Evolutionary conservation across 768 basidiomycete species (phyloP), one percentile per base, ranked within the genome.

Genomic region (Wakefieldia striispora): DNA sequence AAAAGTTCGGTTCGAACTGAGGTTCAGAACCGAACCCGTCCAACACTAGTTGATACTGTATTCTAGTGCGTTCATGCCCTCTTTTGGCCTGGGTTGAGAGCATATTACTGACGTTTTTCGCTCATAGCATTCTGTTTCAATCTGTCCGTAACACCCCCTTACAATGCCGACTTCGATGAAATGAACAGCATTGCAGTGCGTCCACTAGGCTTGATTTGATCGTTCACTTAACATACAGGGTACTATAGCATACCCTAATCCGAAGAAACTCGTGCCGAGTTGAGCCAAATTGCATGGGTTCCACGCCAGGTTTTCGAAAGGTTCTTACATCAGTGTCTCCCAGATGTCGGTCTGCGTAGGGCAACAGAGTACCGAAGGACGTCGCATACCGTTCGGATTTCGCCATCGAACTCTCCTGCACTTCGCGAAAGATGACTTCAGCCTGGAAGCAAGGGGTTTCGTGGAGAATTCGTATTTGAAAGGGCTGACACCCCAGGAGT

Each of bases 141-240:
- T 68, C 84, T 98, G 54, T 98, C 97, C 48, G 97, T 98, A 47
- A 97, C 94, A 10, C 92, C 95, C 34, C 97, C 97, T 0, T 98
- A 99, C 72, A 98, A 99, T 62, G 97, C 97, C 66, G 97, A 99
- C 73, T 99, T 98, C 72, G 97, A 98, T 64, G 97, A 99, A 69
- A 99, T 98, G 97, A 98, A 99, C 73, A 91, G n/a, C n/a, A n/a
- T n/a, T 98, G 88, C 97, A 98, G 93, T 95, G 80, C 42, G 91
- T 85, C n/a, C 17, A 26, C 27, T 17, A 6, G 31, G 14, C 20
- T 40, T 24, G 4, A 24, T 47, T n/a, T 38, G 6, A 36, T n/a
- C 29, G 19, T 57, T 39, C 50, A 40, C 41, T 47, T 48, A 23
- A 54, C 48, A 35, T 16, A 50, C 41, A 7, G 46, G 17, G n/a